Evolutionary conservation across 768 basidiomycete species (phyloP).

Genomic region (Tulasnella sp.): DNA sequence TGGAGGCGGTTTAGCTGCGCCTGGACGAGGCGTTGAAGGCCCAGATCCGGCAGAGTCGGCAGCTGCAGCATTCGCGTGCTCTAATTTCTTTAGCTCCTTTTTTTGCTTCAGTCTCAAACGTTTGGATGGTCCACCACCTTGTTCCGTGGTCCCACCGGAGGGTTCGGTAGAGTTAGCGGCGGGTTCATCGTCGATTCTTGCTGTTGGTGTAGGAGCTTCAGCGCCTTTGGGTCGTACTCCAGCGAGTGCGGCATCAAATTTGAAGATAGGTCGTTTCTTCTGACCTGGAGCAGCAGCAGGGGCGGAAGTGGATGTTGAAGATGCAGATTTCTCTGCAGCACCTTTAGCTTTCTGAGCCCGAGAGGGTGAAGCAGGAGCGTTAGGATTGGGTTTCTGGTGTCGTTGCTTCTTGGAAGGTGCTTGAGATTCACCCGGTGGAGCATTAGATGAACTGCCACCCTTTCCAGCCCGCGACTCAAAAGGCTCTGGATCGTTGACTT

Average conservation of each 20-base stretch:
- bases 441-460: slow-evolving; percentile 16
- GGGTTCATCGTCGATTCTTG: slow-evolving; percentile 21
- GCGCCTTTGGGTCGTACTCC: slow-evolving; percentile 26
- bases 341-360: background rate
- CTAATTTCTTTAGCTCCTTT: too few species aligned
- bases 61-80: too few species aligned
- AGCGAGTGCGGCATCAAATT: slow-evolving; percentile 60
- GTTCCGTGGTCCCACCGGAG: slow-evolving; percentile 10
- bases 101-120: too few species aligned
- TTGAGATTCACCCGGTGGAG: background rate
- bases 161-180: slow-evolving; percentile 6
- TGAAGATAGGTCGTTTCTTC: slow-evolving; percentile 46
- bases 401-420: background rate
- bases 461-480: background rate
- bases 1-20: too few species aligned
- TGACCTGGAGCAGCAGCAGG: slow-evolving; percentile 37
- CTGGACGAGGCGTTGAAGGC: too few species aligned
- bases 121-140: background rate
- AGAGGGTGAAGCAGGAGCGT: slow-evolving; percentile 18
- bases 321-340: slow-evolving; percentile 4
- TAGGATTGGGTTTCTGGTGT: slow-evolving; percentile 7
- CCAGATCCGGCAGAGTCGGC: too few species aligned
- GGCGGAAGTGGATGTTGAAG: background rate
- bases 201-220: slow-evolving; percentile 19
- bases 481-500: background rate